Conservation (phyloP, 768 basidiomycete species). For the Nidularia pulvinata region DNA sequence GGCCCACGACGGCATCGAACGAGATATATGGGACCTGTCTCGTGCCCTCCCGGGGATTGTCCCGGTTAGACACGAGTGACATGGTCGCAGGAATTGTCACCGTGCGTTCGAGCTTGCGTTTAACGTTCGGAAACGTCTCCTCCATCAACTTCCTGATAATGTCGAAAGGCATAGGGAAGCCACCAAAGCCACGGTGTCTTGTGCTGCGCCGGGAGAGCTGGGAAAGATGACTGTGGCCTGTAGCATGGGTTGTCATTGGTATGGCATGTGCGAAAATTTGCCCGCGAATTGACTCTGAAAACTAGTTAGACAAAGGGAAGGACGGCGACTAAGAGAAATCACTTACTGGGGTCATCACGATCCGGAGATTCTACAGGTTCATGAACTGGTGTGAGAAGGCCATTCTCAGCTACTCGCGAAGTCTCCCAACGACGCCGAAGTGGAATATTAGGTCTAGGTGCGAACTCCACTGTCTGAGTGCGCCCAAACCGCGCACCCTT, state of each 20-base stretch:
- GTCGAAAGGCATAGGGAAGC: slow-evolving; percentile 72
- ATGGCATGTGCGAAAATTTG: slow-evolving; percentile 10
- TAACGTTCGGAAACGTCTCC: slow-evolving; percentile 62
- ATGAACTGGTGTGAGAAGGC: not conserved
- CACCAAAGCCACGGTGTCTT: slow-evolving; percentile 59
- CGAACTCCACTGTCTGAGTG: slow-evolving; percentile 39
- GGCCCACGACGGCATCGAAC: slow-evolving; percentile 84
- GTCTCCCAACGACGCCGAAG: slow-evolving; percentile 7
- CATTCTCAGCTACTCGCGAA: slow-evolving; percentile 13
- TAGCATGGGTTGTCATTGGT: slow-evolving; percentile 12
- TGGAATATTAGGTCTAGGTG: slow-evolving; percentile 17
- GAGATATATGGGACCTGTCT: slow-evolving; percentile 77
- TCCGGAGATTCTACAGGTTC: slow-evolving; percentile 7
- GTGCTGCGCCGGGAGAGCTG: slow-evolving; percentile 14
- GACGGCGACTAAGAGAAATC: not conserved
- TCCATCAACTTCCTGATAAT: slow-evolving; percentile 49
- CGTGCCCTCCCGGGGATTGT: slow-evolving; percentile 35
- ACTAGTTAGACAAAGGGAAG: not conserved
- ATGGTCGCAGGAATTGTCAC: slow-evolving; percentile 76
- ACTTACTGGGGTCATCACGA: slow-evolving; percentile 8
- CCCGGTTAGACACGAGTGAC: slow-evolving; percentile 49
- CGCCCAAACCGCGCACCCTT: slow-evolving; percentile 25
- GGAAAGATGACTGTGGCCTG: slow-evolving; percentile 11
- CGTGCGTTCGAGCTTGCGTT: slow-evolving; percentile 60
- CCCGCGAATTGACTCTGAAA: slow-evolving; percentile 8